These are phyloP conservation scores for Ophiocordyceps camponoti-leonardi DNA, from an alignment of 2,329 filamentous ascomycete genomes.

Conservation along the genomic window DNA sequence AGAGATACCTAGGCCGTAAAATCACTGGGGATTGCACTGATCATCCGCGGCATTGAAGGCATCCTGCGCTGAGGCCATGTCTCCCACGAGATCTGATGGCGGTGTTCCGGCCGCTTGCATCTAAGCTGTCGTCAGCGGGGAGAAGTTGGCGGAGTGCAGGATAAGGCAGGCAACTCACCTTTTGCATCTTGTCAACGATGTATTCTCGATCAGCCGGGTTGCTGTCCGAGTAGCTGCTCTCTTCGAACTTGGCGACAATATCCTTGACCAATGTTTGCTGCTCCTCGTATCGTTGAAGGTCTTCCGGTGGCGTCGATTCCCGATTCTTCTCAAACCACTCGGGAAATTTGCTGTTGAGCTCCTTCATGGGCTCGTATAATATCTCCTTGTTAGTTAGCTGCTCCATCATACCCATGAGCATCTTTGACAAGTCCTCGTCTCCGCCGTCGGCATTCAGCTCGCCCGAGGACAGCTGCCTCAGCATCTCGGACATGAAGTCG, in stretches of 20 bases:
- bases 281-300: slow-evolving; percentile 63
- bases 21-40: slow-evolving; percentile 43
- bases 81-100: slow-evolving; percentile 77
- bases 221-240: slow-evolving; percentile 62
- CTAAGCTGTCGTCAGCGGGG: slow-evolving; percentile 24
- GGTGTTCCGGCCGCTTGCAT: slow-evolving; percentile 95
- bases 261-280: slow-evolving; percentile 67
- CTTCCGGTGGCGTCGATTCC: slow-evolving; percentile 46
- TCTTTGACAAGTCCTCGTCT: slow-evolving; percentile 84
- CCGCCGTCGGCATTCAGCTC: slow-evolving; percentile 35
- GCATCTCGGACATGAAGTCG: slow-evolving; percentile 78
- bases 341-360: slow-evolving; percentile 83
- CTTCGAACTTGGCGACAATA: slow-evolving; percentile 81
- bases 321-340: slow-evolving; percentile 71
- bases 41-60: slow-evolving; percentile 43
- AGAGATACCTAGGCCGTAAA: slow-evolving; percentile 2
- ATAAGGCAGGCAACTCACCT: slow-evolving; percentile 38
- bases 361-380: slow-evolving; percentile 96
- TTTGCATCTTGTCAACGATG: slow-evolving; percentile 95
- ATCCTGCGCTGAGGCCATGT: slow-evolving; percentile 72
- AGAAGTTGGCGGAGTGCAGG: background rate
- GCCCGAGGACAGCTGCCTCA: slow-evolving; percentile 61
- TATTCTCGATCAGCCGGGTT: slow-evolving; percentile 72
- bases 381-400: slow-evolving; percentile 98
- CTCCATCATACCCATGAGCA: slow-evolving; percentile 97